Conservation (phyloP, 148 eudicot genomes). For the Fagopyrum esculentum region DNA sequence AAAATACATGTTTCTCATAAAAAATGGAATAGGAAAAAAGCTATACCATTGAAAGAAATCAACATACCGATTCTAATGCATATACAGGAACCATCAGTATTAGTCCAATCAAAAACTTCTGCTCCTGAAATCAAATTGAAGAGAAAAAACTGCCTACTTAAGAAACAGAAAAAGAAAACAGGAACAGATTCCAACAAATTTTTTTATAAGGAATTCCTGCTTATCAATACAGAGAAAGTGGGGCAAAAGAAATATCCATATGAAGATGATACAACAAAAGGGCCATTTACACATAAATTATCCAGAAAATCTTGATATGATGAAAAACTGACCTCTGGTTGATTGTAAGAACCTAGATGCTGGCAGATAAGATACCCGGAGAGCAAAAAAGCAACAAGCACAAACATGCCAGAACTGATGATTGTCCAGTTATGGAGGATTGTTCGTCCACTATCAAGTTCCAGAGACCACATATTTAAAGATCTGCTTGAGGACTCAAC, state of each 20-base stretch:
- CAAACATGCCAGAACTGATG: conserved; percentile 65
- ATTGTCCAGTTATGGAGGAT: conserved; percentile 66
- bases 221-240: background rate
- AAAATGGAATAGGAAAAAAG: background rate
- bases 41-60: conserved; percentile 6
- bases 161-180: background rate
- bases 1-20: background rate
- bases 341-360: conserved; percentile 87
- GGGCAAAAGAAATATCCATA: background rate
- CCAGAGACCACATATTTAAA: conserved; percentile 37
- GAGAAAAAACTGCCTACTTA: background rate
- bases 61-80: conserved; percentile 89
- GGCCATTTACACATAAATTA: background rate
- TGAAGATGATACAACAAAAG: background rate
- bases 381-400: conserved; percentile 67
- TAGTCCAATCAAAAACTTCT: conserved; percentile 90
- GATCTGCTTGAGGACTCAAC: conserved; percentile 52
- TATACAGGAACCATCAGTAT: conserved; percentile 98
- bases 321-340: conserved; percentile 65
- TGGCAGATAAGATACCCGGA: conserved; percentile 79
- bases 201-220: background rate
- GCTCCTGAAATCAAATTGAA: conserved; percentile 59
- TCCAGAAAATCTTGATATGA: background rate
- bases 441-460: conserved; percentile 35
- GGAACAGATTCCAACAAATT: background rate